These are phyloP conservation scores for Rhynchospora pubera DNA, from an alignment of 176 grass and related monocot species.

Conservation along the genomic window DNA sequence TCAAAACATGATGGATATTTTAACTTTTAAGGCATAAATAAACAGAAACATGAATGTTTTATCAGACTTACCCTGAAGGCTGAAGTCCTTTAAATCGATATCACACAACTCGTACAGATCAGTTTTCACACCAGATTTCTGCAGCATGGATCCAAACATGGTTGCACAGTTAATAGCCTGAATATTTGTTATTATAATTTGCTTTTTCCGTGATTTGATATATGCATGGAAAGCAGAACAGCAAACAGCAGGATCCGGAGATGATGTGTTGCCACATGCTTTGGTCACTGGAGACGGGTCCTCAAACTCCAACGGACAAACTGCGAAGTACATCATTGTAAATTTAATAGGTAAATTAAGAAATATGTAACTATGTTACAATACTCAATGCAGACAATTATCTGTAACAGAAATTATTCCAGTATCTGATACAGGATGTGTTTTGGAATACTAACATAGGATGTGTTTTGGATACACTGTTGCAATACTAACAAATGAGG, in stretches of 20 bases:
- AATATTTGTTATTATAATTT: conserved; percentile 93
- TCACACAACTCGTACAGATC: conserved; percentile 79
- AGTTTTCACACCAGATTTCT: conserved; percentile 62
- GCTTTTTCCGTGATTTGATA: conserved; percentile 73
- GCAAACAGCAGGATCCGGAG: conserved; percentile 41
- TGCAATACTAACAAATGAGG: too few relatives aligned
- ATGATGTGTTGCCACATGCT: conserved; percentile 57
- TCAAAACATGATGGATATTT: not conserved
- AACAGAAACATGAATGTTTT: conserved; percentile 19
- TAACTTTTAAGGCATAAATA: not conserved
- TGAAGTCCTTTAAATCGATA: conserved; percentile 96
- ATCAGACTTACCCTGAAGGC: conserved; percentile 64
- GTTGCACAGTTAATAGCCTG: conserved; percentile 98
- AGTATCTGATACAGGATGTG: too few relatives aligned
- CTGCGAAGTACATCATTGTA: conserved; percentile 26
- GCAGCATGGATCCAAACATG: conserved; percentile 87
- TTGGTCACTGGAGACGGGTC: conserved; percentile 64
- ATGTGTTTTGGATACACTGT: too few relatives aligned
- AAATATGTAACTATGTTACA: not conserved
- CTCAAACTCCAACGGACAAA: conserved; percentile 88
- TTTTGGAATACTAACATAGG: too few relatives aligned
- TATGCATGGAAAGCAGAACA: conserved; percentile 64
- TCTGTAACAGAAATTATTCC: too few relatives aligned
- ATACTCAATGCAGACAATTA: not conserved
- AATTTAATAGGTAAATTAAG: not conserved